Conservation (phyloP, 1,284 basidiomycete species). For the Peniophora sp. region DNA sequence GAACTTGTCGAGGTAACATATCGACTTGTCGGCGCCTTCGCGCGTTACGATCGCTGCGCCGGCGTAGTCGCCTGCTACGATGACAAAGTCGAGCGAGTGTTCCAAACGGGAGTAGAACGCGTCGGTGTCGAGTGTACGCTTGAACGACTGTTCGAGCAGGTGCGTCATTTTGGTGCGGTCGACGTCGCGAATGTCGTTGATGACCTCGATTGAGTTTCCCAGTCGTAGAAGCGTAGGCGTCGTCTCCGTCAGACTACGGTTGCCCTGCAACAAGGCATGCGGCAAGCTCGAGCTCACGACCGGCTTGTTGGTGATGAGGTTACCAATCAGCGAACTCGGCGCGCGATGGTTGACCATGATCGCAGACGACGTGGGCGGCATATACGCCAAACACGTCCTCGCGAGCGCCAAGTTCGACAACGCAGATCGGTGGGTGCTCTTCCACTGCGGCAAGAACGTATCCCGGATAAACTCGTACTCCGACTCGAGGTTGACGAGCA, state of each 20-base stretch:
- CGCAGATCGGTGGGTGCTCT: constrained; percentile 75
- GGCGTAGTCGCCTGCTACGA: constrained; percentile 93
- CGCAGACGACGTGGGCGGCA: constrained; percentile 91
- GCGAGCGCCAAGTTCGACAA: constrained; percentile 86
- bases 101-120: constrained; percentile 79
- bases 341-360: constrained; percentile 97
- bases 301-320: constrained; percentile 98
- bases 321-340: constrained; percentile 90
- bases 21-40: constrained; percentile 51
- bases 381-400: constrained; percentile 81
- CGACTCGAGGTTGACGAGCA: constrained; percentile 90
- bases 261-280: constrained; percentile 82
- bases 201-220: constrained; percentile 81
- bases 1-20: constrained; percentile 98
- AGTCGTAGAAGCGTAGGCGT: constrained; percentile 91
- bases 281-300: constrained; percentile 93
- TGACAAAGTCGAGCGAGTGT: constrained; percentile 80
- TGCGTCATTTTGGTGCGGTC: constrained; percentile 72
- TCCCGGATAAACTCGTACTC: constrained; percentile 84
- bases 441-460: constrained; percentile 81
- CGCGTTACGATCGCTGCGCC: constrained; percentile 94
- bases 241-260: constrained; percentile 78
- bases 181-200: constrained; percentile 58
- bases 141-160: constrained; percentile 86
- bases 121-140: constrained; percentile 63